These are phyloP conservation scores for Candida vartiovaarae DNA, from an alignment of 805 yeast species.

Conservation along the genomic window DNA sequence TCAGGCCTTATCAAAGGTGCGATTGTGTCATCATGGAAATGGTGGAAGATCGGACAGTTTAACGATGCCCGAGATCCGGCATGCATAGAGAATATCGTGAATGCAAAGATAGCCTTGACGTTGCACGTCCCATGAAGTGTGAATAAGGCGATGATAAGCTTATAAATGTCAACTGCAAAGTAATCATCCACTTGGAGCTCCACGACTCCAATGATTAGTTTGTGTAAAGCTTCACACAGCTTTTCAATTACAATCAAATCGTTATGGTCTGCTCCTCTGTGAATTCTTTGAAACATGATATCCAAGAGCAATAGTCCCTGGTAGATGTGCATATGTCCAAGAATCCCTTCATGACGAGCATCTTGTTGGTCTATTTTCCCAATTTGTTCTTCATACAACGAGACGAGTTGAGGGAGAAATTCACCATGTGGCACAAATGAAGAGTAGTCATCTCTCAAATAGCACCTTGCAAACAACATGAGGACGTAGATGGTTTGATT, in stretches of 20 bases:
- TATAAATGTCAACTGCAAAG: conserved; percentile 25
- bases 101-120: conserved; percentile 29
- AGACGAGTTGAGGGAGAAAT: too few species aligned
- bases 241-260: neutral
- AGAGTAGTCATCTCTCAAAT: neutral
- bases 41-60: too few species aligned
- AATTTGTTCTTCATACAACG: too few species aligned
- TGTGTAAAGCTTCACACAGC: conserved; percentile 11
- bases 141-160: conserved; percentile 36
- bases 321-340: neutral
- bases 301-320: neutral
- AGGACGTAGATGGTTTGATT: neutral
- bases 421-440: too few species aligned
- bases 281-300: too few species aligned
- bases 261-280: neutral
- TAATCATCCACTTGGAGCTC: conserved; percentile 36
- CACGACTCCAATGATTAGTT: conserved; percentile 11
- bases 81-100: neutral
- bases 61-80: too few species aligned
- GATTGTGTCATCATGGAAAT: too few species aligned
- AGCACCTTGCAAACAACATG: neutral
- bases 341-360: neutral
- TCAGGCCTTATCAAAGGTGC: too few species aligned
- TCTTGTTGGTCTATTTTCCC: too few species aligned
- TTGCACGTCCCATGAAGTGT: conserved; percentile 39